phyloP scores from a whole-genome alignment of 257 asterid species.

The Jacaranda copaia region DNA sequence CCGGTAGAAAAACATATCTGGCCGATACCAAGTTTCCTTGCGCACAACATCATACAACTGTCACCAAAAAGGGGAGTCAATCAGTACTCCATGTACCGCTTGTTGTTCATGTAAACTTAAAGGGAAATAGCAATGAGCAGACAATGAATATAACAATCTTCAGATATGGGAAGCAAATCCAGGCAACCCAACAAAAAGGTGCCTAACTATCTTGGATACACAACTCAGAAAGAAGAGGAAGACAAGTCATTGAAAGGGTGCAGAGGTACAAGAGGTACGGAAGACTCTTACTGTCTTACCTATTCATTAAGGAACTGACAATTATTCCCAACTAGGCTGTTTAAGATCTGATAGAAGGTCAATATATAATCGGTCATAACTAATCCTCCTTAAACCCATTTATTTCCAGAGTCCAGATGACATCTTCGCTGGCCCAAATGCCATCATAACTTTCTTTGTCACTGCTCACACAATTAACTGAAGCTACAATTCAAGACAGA shows the following conservation, averaged over 20 bases:
- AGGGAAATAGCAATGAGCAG: background rate
- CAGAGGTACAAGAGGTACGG: too few species aligned
- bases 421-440: too few species aligned
- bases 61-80: constrained; percentile 16
- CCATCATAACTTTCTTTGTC: too few species aligned
- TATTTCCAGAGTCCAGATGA: too few species aligned
- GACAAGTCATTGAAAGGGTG: too few species aligned
- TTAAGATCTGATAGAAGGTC: too few species aligned
- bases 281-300: too few species aligned
- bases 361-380: too few species aligned
- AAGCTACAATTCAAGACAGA: too few species aligned
- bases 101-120: background rate
- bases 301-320: too few species aligned
- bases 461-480: too few species aligned
- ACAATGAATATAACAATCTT: background rate
- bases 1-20: constrained; percentile 92
- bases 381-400: too few species aligned
- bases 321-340: background rate
- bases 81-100: constrained; percentile 9
- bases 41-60: constrained; percentile 85
- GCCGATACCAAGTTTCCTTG: constrained; percentile 88
- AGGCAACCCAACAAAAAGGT: background rate
- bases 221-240: background rate
- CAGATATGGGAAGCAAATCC: background rate
- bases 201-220: background rate